Base-by-base conservation (phyloP, 2,329 filamentous ascomycete species). In the Dactylonectria estremocensis region DNA sequence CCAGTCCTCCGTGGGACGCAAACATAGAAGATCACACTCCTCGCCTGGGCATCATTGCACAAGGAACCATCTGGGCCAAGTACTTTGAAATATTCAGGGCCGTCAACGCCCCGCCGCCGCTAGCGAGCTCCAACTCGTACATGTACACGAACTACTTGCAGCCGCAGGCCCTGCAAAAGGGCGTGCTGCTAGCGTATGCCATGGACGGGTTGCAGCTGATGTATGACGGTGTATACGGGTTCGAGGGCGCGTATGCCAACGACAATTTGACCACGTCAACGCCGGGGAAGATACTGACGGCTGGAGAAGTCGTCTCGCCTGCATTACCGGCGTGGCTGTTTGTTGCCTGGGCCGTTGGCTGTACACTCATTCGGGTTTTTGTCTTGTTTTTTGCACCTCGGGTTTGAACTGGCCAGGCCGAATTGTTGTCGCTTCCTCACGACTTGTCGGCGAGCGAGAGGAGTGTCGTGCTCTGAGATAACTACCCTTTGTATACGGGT, bases 181-280 rank as follows among this genome's bases (percentile, higher is more conserved):
- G 50, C 16, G 24, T 63, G 8, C 37, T 55, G 52, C 33, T 45
- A n/a, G 40, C 37, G 18, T 56, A 45, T 37, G 60, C 31, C 1
- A 5, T 56, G 14, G 60, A 63, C 10, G 60, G 24, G 4, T 20
- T 63, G 24, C 50, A 55, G 28, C 35, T 63, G 14, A 63, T 63
- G 60, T 63, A 63, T 35, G 52, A 55, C 37, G 20, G 50, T 11
- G 20, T 35, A 7, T 55, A 46, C 18, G 60, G 60, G 5, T 63
- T 63, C 24, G 60, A 56, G 43, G 60, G 52, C 20, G 22, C 48
- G 3, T 55, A 37, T 37, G 14, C 20, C n/a, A 35, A 63, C n/a
- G n/a, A 13, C 13, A 63, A 63, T 24, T 24, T 63, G 37, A 63
- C 60, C 10, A 48, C 60, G 7, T 63, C 60, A 2, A 20, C n/a